Evolutionary conservation across 495 filamentous ascomycete species (phyloP).

Genomic region (Penicillium argentinense): DNA sequence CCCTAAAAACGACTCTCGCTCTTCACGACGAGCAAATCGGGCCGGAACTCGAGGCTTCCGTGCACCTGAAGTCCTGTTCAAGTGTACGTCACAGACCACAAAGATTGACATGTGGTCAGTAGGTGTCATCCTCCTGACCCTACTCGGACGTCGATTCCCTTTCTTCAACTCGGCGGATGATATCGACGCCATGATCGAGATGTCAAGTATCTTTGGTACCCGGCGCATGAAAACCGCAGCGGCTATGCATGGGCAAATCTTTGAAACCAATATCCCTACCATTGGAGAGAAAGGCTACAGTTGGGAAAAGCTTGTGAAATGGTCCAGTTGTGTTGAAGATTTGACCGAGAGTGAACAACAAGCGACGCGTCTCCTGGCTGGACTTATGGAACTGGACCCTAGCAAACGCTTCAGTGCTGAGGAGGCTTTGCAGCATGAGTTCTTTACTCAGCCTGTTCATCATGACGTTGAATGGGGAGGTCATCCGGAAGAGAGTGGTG

Average conservation of each 20-base stretch:
- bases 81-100: slow-evolving; percentile 94
- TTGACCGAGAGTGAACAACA: slow-evolving; percentile 50
- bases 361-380: slow-evolving; percentile 59
- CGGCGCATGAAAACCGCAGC: slow-evolving; percentile 79
- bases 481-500: slow-evolving; percentile 40
- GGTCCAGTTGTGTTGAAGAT: slow-evolving; percentile 65
- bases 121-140: slow-evolving; percentile 88
- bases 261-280: slow-evolving; percentile 88
- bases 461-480: slow-evolving; percentile 51
- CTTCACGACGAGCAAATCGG: slow-evolving; percentile 85
- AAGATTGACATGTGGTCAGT: slow-evolving; percentile 97
- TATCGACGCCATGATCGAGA: slow-evolving; percentile 94
- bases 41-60: slow-evolving; percentile 96
- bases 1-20: slow-evolving; percentile 82
- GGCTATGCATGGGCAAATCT: slow-evolving; percentile 78
- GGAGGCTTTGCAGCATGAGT: slow-evolving; percentile 61
- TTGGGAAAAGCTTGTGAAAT: slow-evolving; percentile 89
- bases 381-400: slow-evolving; percentile 61
- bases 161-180: slow-evolving; percentile 99
- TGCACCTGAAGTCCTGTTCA: slow-evolving; percentile 94
- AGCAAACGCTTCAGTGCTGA: slow-evolving; percentile 55
- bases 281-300: slow-evolving; percentile 81
- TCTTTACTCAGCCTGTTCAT: slow-evolving; percentile 56
- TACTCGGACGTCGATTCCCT: slow-evolving; percentile 86
- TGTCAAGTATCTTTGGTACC: slow-evolving; percentile 90